Percentiles rank a stretch among this genome's conserved stretches.
These are phyloP conservation scores for Lodderomyces orthopsilosis DNA, from an alignment of 1,139 yeast genomes.

Conservation along the genomic window DNA sequence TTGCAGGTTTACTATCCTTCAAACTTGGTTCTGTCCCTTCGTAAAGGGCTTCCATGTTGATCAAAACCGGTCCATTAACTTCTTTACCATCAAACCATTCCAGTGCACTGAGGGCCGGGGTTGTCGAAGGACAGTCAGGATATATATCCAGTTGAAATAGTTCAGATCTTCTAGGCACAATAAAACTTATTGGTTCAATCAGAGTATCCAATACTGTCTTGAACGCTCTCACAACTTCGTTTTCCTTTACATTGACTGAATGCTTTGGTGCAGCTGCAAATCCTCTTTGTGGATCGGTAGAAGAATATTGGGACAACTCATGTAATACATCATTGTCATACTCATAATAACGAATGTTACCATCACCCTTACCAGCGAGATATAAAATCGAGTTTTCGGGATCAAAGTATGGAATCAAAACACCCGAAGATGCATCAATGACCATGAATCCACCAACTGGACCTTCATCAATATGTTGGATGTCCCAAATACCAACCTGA, in stretches of 20 bases:
- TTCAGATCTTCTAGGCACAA: conserved; percentile 92
- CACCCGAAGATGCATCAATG: conserved; percentile 90
- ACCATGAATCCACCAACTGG: conserved; percentile 85
- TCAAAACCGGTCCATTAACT: conserved; percentile 76
- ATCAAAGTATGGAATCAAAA: conserved; percentile 87
- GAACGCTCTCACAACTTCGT: conserved; percentile 77
- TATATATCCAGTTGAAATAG: conserved; percentile 89
- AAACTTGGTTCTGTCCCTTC: conserved; percentile 64
- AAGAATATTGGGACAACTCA: conserved; percentile 81
- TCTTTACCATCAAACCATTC: conserved; percentile 81
- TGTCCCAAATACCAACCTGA: conserved; percentile 92
- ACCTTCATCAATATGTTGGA: conserved; percentile 68
- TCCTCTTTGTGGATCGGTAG: conserved; percentile 94
- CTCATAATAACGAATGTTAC: conserved; percentile 92
- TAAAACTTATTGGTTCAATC: conserved; percentile 86
- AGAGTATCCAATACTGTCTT: conserved; percentile 80
- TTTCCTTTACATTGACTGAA: conserved; percentile 72
- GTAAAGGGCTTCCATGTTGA: conserved; percentile 71
- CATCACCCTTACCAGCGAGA: conserved; percentile 97
- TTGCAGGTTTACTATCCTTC: conserved; percentile 34
- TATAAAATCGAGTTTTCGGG: conserved; percentile 75
- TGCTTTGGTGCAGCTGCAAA: conserved; percentile 87
- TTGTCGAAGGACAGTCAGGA: conserved; percentile 82
- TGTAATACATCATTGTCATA: conserved; percentile 76
- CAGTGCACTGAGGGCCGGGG: conserved; percentile 72